Percentiles rank a stretch among this genome's conserved stretches.
phyloP scores from a whole-genome alignment of 257 asterid species.

The Solanum habrochaites region DNA sequence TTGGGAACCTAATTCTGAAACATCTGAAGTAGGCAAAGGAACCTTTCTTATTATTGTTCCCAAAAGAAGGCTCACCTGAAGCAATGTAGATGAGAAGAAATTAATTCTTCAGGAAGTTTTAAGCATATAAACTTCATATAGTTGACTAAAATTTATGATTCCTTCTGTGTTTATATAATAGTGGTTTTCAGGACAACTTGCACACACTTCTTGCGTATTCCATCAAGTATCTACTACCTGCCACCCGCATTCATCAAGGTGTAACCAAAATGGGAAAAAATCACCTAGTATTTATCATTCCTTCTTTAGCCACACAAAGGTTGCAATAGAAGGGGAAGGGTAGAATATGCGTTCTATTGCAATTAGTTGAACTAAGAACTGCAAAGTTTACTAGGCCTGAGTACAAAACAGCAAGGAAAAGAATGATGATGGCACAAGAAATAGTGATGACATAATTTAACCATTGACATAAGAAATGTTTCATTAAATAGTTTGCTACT shows the following conservation, averaged over 20 bases:
- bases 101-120: neutral
- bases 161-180: neutral
- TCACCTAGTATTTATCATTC: neutral
- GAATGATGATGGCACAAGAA: neutral
- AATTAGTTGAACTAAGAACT: neutral
- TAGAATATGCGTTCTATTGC: neutral
- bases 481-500: neutral
- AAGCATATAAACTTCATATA: neutral
- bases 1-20: constrained; percentile 19
- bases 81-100: neutral
- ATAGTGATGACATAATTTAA: constrained; percentile 1
- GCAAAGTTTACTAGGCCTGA: neutral
- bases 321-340: neutral
- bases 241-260: neutral
- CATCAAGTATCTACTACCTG: neutral
- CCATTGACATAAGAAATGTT: neutral
- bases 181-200: neutral
- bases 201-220: neutral
- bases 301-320: neutral
- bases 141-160: neutral
- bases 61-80: constrained; percentile 91
- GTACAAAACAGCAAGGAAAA: neutral
- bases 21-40: constrained; percentile 70
- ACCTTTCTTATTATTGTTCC: constrained; percentile 86
- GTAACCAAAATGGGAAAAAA: neutral